A percentile compares a stretch with the other conserved stretches of the same genome.
Conservation (phyloP, 1,284 basidiomycete species). For the Trichosporon sp. region DNA sequence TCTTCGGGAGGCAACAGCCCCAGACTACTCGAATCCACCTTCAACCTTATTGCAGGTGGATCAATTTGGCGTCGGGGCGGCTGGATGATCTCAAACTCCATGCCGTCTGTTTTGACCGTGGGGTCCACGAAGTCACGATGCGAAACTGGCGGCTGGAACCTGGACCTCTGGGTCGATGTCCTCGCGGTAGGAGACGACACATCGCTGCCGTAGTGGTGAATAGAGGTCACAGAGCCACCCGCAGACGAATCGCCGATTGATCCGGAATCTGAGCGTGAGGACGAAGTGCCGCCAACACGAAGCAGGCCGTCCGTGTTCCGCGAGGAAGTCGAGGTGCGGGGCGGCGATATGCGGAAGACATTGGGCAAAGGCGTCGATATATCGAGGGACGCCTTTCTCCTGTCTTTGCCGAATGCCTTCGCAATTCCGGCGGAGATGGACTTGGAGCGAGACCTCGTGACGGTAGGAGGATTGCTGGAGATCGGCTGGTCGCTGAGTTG, state of each 20-base stretch:
- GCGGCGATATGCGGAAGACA: not conserved
- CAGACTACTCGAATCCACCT: conserved; percentile 11
- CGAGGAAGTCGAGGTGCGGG: not conserved
- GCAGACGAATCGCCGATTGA: not conserved
- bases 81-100: conserved; percentile 46
- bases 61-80: conserved; percentile 16
- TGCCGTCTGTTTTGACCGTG: conserved; percentile 41
- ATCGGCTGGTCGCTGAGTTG: not conserved
- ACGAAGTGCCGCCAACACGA: not conserved
- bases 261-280: not conserved
- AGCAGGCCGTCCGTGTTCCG: not conserved
- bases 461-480: not conserved
- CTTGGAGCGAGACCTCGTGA: conserved; percentile 31
- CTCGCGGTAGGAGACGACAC: not conserved
- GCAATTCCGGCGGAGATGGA: conserved; percentile 38
- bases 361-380: not conserved
- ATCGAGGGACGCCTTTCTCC: conserved; percentile 2
- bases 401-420: conserved; percentile 19
- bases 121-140: conserved; percentile 42
- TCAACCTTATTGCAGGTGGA: conserved; percentile 11
- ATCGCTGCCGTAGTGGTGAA: conserved; percentile 1
- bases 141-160: conserved; percentile 29
- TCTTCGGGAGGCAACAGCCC: conserved; percentile 6
- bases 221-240: not conserved
- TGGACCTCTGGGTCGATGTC: not conserved